These are phyloP conservation scores for Bimuria novae-zelandiae DNA, from an alignment of 2,329 filamentous ascomycete genomes.

Conservation along the genomic window DNA sequence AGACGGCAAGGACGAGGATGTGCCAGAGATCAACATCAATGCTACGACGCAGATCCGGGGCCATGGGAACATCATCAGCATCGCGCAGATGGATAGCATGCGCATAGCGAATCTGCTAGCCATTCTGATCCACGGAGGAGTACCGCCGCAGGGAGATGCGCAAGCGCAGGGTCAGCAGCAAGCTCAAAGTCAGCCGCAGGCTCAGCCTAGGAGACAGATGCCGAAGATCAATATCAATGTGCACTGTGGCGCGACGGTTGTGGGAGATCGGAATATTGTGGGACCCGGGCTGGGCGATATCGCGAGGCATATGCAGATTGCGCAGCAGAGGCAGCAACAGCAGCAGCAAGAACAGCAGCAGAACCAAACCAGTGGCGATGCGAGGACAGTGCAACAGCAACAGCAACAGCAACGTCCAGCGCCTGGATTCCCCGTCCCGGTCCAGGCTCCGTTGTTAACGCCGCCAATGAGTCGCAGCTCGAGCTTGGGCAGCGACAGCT, in stretches of 20 bases:
- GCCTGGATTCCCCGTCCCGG: slow-evolving; percentile 1
- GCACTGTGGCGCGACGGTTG: slow-evolving; percentile 41
- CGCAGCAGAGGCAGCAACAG: slow-evolving; percentile 28
- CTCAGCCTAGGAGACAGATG: neutral
- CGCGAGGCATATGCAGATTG: slow-evolving; percentile 39
- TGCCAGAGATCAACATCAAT: slow-evolving; percentile 42
- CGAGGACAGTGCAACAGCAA: neutral
- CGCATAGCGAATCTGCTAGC: slow-evolving; percentile 34
- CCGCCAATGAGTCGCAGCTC: slow-evolving; percentile 38
- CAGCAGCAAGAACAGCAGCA: slow-evolving; percentile 15
- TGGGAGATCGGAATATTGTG: slow-evolving; percentile 43
- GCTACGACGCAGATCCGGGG: slow-evolving; percentile 41
- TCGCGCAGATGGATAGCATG: slow-evolving; percentile 37
- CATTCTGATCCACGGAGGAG: slow-evolving; percentile 23
- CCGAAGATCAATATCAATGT: slow-evolving; percentile 38
- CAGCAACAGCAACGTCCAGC: neutral
- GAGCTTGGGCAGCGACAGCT: slow-evolving; percentile 27
- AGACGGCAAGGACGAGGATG: slow-evolving; percentile 12
- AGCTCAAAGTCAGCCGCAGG: slow-evolving; percentile 1
- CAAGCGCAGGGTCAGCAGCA: slow-evolving; percentile 9
- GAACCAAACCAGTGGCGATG: slow-evolving; percentile 7
- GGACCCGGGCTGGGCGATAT: slow-evolving; percentile 40
- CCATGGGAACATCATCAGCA: slow-evolving; percentile 41
- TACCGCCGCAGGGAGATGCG: slow-evolving; percentile 5
- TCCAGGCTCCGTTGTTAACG: slow-evolving; percentile 24